Base-by-base conservation (phyloP, 1,284 basidiomycete genomes). In the Chiua sp. region DNA sequence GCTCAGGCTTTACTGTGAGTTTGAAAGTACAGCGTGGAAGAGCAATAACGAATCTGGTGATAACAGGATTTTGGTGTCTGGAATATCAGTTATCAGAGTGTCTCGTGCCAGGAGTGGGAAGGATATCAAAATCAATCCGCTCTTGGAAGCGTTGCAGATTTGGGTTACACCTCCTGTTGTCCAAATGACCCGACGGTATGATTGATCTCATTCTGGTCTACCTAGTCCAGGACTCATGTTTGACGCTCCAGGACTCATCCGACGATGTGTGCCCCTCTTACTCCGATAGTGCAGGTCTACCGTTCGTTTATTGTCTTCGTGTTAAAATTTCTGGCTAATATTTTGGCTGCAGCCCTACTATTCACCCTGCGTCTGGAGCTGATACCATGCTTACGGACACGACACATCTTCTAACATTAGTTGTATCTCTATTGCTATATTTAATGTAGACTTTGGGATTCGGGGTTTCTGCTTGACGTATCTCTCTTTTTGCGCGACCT, bases 31-130 rank as follows among this genome's bases (percentile, higher is more conserved):
- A 47, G 7, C 46, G 10, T 22, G 13, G 30, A 28, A 44, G 28
- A 18, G 20, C 28, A 6, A 39, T 55, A 13, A 26, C 22, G 33
- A 59, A 51, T 10, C 3, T 35, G 16, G 46, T n/a, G 7, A 46
- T 53, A 55, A 57, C 59, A 90, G 87, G 90, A 92, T 67, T 92
- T 92, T 75, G 90, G 91, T 53, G 84, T 92, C n/a, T 92, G 91
- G 91, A 91, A 91, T 67, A 79, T 91, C 63, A 86, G 80, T 39
- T 92, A 92, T 68, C 72, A 84, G 63, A 78, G 75, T 44, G 84
- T 91, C 11, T 73, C 84, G 46, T 92, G 91, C 67, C 60, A 80
- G 8, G 71, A 82, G 56, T 92, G 91, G 91, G 74, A 78, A 28
- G 91, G 91, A 8, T 79, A 75, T 47, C 78, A 77, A n/a, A 78